phyloP scores from a whole-genome alignment of 169 alveolate genomes.

The Amoebophrya sp. region DNA sequence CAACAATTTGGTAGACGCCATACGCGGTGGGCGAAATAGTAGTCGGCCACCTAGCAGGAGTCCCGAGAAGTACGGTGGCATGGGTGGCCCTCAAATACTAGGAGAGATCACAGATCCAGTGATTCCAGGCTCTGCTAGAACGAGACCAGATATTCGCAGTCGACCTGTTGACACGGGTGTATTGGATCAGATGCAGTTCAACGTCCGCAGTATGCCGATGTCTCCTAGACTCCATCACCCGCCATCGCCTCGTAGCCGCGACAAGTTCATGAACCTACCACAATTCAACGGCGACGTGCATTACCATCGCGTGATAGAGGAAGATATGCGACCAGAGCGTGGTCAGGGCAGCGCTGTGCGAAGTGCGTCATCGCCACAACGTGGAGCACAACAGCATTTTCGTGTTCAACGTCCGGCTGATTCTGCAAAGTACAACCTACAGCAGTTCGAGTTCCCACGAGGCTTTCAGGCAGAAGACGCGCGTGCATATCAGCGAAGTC shows the following conservation, averaged over 20 bases:
- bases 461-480: not conserved
- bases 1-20: too few relatives aligned
- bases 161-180: too few relatives aligned
- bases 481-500: not conserved
- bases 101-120: too few relatives aligned
- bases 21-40: too few relatives aligned
- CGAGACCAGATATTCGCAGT: too few relatives aligned
- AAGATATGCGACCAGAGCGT: not conserved
- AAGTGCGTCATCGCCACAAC: not conserved
- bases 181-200: not conserved
- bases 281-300: not conserved
- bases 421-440: not conserved
- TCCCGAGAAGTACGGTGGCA: constrained; percentile 18
- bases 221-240: not conserved
- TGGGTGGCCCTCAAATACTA: too few relatives aligned
- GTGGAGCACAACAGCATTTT: too few relatives aligned
- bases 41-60: not conserved
- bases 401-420: too few relatives aligned
- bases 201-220: not conserved
- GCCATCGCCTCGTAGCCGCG: constrained; percentile 23
- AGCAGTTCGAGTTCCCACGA: not conserved
- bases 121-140: too few relatives aligned
- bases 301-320: not conserved
- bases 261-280: not conserved
- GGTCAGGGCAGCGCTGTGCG: not conserved